Conservation (phyloP, 2,329 filamentous ascomycete genomes). For the Colletotrichum theobromicola region DNA sequence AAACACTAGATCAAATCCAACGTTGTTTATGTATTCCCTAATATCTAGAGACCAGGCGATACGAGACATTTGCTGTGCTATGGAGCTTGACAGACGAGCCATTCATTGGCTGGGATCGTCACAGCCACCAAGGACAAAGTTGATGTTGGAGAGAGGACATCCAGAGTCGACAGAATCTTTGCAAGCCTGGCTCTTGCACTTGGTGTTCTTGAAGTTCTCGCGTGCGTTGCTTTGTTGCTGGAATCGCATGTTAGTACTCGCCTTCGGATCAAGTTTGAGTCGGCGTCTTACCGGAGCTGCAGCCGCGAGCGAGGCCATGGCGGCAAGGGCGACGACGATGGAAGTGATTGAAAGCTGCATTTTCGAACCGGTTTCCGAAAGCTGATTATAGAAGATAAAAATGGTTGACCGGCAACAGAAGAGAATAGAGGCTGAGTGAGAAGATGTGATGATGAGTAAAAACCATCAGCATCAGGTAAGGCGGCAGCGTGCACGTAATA, state of each 20-base stretch:
- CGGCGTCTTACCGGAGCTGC: background rate
- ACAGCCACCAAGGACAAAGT: slow-evolving; percentile 1
- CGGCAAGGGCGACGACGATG: background rate
- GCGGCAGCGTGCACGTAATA: background rate
- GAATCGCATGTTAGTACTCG: background rate
- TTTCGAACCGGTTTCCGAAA: background rate
- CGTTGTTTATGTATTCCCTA: background rate
- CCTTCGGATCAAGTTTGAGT: background rate
- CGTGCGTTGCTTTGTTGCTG: background rate
- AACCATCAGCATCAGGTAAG: background rate
- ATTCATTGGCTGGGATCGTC: background rate
- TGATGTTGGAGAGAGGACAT: background rate
- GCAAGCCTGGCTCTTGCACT: slow-evolving; percentile 7
- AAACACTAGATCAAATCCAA: background rate
- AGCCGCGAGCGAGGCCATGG: background rate
- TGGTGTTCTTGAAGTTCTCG: background rate
- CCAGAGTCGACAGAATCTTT: background rate
- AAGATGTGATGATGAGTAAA: background rate
- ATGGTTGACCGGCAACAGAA: background rate
- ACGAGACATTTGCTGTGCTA: background rate
- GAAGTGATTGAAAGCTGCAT: background rate
- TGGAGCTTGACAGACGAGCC: background rate
- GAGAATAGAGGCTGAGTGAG: background rate
- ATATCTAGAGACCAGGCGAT: background rate
- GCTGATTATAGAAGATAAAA: background rate